Evolutionary conservation across 2,329 filamentous ascomycete species (phyloP), one percentile per base, ranked within the genome.

Genomic region (Microcera coccophila): DNA sequence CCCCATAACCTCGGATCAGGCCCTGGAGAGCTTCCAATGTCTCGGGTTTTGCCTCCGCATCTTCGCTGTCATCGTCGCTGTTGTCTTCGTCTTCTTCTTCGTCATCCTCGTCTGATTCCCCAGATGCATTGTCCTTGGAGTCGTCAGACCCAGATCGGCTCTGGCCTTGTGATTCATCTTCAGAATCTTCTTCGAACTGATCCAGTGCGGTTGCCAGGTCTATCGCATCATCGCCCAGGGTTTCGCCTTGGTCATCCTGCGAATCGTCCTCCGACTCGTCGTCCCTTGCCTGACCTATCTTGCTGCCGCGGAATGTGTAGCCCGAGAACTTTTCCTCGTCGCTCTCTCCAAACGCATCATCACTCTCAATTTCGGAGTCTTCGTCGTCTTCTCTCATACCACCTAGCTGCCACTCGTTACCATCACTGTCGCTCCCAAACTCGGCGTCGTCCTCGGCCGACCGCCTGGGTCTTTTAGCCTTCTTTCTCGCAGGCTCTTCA

Each of bases 311-410:
- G 47, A 82, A 81, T 0, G 72, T 58, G 57, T 84, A 94, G 10
- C 82, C 87, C 50, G 89, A 81, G 52, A 95, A 94, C 49, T 76
- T 78, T 61, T 95, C 90, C 58, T 93, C 84, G 58, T 95, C 90
- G 57, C 87, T 93, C 52, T 87, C 84, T 3, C 89, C 87, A 72
- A 95, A 89, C 2, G 91, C 90, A 58, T 94, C 88, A 61, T 83
- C 79, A 54, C 77, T 81, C 52, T 83, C 81, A 40, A 82, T 77
- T 46, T 82, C 79, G 4, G 79, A 82, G 53, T 83, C 79, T 16
- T 82, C 75, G 28, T 82, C 79, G 22, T 76, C 75, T 14, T 70
- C 70, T 17, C 71, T 72, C 5, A 79, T 46, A 10, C 67, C 72
- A 19, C 90, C 90, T 38, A 95, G 73, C 38, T 77, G 83, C 89